Base-by-base conservation (phyloP, 345 rosid species). In the Schrenkiella parvula region DNA sequence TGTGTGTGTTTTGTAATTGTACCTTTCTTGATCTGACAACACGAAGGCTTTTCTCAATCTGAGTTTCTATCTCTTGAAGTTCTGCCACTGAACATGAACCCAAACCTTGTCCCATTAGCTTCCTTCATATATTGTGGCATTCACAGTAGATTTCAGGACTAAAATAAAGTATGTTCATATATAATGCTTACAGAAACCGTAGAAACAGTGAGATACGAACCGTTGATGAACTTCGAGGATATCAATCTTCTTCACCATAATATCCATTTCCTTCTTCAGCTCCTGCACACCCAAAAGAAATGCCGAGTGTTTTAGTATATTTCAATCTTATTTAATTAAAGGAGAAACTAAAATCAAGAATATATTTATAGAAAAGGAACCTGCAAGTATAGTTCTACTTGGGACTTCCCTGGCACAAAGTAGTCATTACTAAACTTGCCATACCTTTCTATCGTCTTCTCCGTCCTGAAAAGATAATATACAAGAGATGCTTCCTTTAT, bases 11-110 rank as follows among this genome's bases (percentile, higher is more conserved):
- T n/a, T n/a, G n/a, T n/a, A n/a, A n/a, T n/a, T 11, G 43, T 77
- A 85, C 93, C 96, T 86, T 90, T 84, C 83, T 86, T 38, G 82
- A 78, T 77, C 96, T 83, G 32, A 88, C 68, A 28, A 14, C 78
- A 35, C 41, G n/a, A n/a, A n/a, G n/a, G n/a, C n/a, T n/a, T n/a
- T n/a, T n/a, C n/a, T n/a, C n/a, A n/a, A n/a, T n/a, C n/a, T n/a
- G n/a, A n/a, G n/a, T n/a, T n/a, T n/a, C n/a, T n/a, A n/a, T n/a
- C n/a, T n/a, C n/a, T n/a, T 76, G 78, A 68, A 88, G 85, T 47
- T 88, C 88, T 13, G 75, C 77, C 1, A 71, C 1, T 3, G 86
- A 79, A 64, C 87, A 85, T 1, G 85, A 77, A 42, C 14, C 82
- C 63, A 88, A 70, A 43, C 50, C 58, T 51, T 82, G 80, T 68